Conservation (phyloP, 257 asterid genomes). For the Cruciata laevipes region DNA sequence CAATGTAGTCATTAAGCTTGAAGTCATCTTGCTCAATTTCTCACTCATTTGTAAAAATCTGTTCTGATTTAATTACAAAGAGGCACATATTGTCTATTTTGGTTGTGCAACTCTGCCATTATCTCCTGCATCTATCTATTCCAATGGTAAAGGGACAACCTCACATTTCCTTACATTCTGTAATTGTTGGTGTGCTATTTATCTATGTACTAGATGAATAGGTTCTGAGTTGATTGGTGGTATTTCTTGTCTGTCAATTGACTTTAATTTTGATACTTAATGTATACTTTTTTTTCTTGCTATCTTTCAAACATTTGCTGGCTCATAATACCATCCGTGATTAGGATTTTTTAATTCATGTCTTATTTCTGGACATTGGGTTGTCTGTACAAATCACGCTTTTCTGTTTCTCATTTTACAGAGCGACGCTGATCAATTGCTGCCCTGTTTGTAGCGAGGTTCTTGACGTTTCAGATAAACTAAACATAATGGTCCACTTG, state of each 20-base stretch:
- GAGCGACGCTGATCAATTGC: slow-evolving; percentile 82
- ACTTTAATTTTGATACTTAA: background rate
- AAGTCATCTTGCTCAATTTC: background rate
- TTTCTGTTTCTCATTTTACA: slow-evolving; percentile 23
- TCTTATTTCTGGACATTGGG: background rate
- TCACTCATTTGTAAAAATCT: background rate
- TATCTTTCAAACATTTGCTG: background rate
- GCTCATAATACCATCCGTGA: background rate
- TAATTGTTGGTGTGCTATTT: background rate
- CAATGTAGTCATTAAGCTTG: background rate
- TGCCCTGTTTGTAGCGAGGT: slow-evolving; percentile 97
- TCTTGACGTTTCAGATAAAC: slow-evolving; percentile 66
- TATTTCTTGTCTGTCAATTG: background rate
- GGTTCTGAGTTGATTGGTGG: background rate
- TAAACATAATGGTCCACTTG: slow-evolving; percentile 80
- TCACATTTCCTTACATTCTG: background rate
- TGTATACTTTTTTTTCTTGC: background rate
- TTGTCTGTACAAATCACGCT: background rate
- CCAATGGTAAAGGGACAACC: background rate
- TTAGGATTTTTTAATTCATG: background rate
- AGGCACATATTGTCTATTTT: background rate
- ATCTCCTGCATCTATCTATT: background rate
- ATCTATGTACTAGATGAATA: too few species aligned
- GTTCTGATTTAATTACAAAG: background rate
- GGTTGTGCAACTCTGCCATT: background rate